Evolutionary conservation across 306 rosid species (phyloP).

Genomic region (Ormosia semicastrata): DNA sequence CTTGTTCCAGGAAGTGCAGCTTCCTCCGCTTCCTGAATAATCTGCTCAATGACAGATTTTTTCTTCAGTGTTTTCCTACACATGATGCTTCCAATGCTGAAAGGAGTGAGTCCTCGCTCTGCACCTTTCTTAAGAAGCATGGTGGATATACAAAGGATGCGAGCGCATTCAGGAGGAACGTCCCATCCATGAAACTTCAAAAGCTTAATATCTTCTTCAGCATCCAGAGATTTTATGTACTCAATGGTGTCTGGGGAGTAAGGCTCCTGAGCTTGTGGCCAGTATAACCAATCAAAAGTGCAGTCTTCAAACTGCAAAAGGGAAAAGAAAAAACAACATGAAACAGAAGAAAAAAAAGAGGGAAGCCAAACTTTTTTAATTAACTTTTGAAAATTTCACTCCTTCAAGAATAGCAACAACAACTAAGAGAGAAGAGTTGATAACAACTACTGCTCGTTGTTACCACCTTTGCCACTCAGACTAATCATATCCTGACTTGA

Average conservation of each 20-base stretch:
- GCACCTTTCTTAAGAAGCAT: slow-evolving; percentile 73
- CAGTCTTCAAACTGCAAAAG: slow-evolving; percentile 68
- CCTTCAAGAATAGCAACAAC: neutral
- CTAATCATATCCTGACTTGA: neutral
- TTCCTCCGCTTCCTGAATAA: slow-evolving; percentile 53
- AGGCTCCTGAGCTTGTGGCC: slow-evolving; percentile 70
- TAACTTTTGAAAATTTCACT: neutral
- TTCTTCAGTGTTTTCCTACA: slow-evolving; percentile 57
- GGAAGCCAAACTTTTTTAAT: neutral
- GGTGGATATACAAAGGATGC: slow-evolving; percentile 49
- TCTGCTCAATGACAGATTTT: slow-evolving; percentile 55
- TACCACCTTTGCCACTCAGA: neutral
- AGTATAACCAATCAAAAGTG: slow-evolving; percentile 77
- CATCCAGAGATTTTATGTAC: slow-evolving; percentile 57
- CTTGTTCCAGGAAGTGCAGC: slow-evolving; percentile 46
- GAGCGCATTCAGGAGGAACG: slow-evolving; percentile 49
- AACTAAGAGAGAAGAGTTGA: neutral
- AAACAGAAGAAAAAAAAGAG: neutral
- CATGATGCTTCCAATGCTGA: slow-evolving; percentile 62
- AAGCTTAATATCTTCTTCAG: slow-evolving; percentile 58
- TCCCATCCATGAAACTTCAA: slow-evolving; percentile 71
- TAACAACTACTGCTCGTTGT: neutral
- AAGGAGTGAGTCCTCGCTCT: slow-evolving; percentile 63
- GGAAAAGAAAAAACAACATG: neutral
- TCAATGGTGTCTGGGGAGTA: slow-evolving; percentile 53